Percentiles rank a stretch among this genome's conserved stretches.
These are phyloP conservation scores for Neonectria faginata DNA, from an alignment of 2,329 filamentous ascomycete species.

Conservation along the genomic window DNA sequence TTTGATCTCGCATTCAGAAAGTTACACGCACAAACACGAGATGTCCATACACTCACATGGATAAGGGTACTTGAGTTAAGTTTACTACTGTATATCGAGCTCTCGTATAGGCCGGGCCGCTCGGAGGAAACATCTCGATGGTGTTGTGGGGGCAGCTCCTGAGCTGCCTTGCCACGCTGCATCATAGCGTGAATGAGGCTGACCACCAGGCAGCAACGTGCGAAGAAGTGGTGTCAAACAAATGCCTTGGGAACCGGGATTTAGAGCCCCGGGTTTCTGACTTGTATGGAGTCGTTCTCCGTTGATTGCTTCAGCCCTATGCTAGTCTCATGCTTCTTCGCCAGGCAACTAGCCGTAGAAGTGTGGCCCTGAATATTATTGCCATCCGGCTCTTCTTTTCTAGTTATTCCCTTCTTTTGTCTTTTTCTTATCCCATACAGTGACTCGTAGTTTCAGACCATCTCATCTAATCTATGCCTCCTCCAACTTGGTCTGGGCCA, in stretches of 20 bases:
- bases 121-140: too few species aligned
- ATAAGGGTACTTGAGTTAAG: too few species aligned
- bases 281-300: not conserved
- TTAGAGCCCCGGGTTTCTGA: not conserved
- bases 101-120: too few species aligned
- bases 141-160: too few species aligned
- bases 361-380: not conserved
- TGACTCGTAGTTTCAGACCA: not conserved
- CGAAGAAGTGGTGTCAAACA: not conserved
- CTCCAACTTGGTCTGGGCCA: conserved; percentile 45
- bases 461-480: conserved; percentile 36
- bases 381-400: not conserved
- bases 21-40: too few species aligned
- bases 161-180: too few species aligned
- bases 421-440: not conserved
- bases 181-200: not conserved
- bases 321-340: not conserved
- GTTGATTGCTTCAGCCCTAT: not conserved
- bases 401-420: not conserved
- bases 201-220: conserved; percentile 1
- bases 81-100: too few species aligned
- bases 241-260: not conserved
- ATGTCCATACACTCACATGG: too few species aligned
- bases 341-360: not conserved
- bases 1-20: too few species aligned